Base-by-base conservation (phyloP, 257 asterid genomes). In the Penstemon eatonii region DNA sequence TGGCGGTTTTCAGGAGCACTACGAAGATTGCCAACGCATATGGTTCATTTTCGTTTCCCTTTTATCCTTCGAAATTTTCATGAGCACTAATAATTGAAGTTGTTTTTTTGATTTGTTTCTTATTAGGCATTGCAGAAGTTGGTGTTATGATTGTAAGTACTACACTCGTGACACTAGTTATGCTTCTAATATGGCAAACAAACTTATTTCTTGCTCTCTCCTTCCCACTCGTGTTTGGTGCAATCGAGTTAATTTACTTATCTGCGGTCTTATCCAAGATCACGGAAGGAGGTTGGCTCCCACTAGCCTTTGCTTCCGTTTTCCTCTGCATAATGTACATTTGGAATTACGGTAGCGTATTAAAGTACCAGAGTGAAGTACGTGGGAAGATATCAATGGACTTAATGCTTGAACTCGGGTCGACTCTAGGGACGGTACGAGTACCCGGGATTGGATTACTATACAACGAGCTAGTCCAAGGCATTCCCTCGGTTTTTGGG, bases 271-370 rank as follows among this genome's bases (percentile, higher is more conserved):
- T 91, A 18, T 86, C 96, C 75, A 94, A 94, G 81, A 76, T 94
- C 43, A 12, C 25, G 2, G 97, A 91, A 69, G 99, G 99, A n/a
- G 99, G 99, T 41, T 94, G 99, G 99, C 88, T 94, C 65, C 98
- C 98, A 0, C 80, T 94, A 7, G 96, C 70, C 13, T 91, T 89
- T 54, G 98, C 98, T 8, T 67, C 86, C 5, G 78, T 86, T 76
- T 91, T 94, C 78, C 96, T 94, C 36, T 78, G 86, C 8, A 61
- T 86, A 9, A 94, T 91, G 99, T 91, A 91, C 74, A 82, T 82
- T 1, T 91, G 99, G 98, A 91, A 94, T 73, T 94, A 94, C 6
- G 98, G 99, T 2, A 94, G 96, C 13, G 91, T 91, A 54, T 42
- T 91, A 50, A 91, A 91, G 79, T 94, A 94, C 79, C 91, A 80